Conservation (phyloP, 306 rosid species). For the Glycine latifolia region DNA sequence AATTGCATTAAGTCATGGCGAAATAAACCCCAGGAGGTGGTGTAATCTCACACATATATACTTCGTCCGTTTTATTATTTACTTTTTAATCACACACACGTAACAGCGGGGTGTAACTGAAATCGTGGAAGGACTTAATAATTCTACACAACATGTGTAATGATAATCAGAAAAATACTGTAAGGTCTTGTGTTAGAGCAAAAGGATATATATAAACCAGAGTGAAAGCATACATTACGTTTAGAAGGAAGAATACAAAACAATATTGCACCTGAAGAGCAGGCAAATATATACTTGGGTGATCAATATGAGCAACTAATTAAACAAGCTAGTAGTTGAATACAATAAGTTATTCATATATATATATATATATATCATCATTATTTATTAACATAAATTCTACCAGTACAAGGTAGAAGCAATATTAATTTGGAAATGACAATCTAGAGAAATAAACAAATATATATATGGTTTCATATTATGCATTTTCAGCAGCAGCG, state of each 20-base stretch:
- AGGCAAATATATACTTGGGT: not conserved
- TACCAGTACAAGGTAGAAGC: conserved; percentile 41
- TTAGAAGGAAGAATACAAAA: too few species aligned
- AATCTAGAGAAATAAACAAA: conserved; percentile 9
- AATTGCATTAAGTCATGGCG: too few species aligned
- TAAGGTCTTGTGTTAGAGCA: not conserved
- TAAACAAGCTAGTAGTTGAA: not conserved
- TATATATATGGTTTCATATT: conserved; percentile 24
- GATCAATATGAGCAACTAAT: not conserved
- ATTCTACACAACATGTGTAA: not conserved
- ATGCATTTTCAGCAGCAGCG: not conserved
- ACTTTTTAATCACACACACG: not conserved
- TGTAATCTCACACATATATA: too few species aligned
- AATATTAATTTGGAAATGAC: conserved; percentile 3
- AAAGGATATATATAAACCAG: not conserved
- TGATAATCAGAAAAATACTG: not conserved
- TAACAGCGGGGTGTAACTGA: not conserved
- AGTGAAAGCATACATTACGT: not conserved
- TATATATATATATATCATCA: too few species aligned
- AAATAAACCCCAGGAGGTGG: too few species aligned
- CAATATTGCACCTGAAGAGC: not conserved
- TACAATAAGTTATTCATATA: not conserved
- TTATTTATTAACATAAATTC: conserved; percentile 17
- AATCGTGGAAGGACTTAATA: not conserved
- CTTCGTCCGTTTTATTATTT: conserved; percentile 11